Evolutionary conservation across 805 yeast genomes (phyloP).

Genomic region (Saccharomyces jurei): DNA sequence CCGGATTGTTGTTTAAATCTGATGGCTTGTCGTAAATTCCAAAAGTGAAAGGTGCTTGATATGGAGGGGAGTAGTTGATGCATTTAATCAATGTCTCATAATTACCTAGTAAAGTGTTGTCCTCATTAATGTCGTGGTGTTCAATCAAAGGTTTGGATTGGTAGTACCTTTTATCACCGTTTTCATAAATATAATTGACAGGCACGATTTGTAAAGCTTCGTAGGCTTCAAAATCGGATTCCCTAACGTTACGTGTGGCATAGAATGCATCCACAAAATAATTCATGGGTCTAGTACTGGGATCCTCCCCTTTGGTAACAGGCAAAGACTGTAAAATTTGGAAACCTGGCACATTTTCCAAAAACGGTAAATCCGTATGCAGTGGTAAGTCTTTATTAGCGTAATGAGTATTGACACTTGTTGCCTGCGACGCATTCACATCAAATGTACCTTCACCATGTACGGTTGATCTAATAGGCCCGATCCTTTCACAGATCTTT

Average conservation of each 20-base stretch:
- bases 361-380: constrained; percentile 70
- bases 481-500: constrained; percentile 46
- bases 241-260: constrained; percentile 50
- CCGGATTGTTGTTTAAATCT: constrained; percentile 14
- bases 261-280: constrained; percentile 62
- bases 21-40: constrained; percentile 37
- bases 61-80: constrained; percentile 73
- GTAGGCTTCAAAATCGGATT: constrained; percentile 54
- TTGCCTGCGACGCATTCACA: constrained; percentile 42
- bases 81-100: constrained; percentile 37
- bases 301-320: constrained; percentile 30
- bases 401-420: constrained; percentile 62
- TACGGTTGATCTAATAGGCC: constrained; percentile 62
- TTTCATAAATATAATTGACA: constrained; percentile 58
- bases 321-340: constrained; percentile 57
- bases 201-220: constrained; percentile 55
- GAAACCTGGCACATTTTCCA: constrained; percentile 76
- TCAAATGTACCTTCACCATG: constrained; percentile 61
- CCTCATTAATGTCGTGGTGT: constrained; percentile 38
- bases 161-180: constrained; percentile 53
- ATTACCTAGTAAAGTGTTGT: constrained; percentile 25
- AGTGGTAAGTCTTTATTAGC: constrained; percentile 57
- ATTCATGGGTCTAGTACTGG: constrained; percentile 57
- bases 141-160: constrained; percentile 56
- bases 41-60: constrained; percentile 68